Conservation (phyloP, 1,284 basidiomycete species). For the Irpex sp. region DNA sequence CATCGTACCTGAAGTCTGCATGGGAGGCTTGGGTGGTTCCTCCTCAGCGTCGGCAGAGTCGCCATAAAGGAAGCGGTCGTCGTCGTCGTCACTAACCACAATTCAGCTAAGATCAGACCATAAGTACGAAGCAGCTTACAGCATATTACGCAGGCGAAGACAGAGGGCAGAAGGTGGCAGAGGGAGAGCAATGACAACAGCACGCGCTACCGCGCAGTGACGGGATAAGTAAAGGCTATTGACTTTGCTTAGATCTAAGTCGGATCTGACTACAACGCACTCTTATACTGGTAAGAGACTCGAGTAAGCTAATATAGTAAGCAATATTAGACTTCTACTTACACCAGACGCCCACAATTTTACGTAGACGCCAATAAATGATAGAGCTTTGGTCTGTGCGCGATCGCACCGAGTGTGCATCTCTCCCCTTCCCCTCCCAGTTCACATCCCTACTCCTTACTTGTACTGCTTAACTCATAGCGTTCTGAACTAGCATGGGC, state of each 20-base stretch:
- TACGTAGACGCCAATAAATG: background rate
- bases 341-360: background rate
- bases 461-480: too few relatives aligned
- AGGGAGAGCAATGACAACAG: background rate
- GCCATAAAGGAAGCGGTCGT: slow-evolving; percentile 75
- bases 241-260: background rate
- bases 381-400: background rate
- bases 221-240: background rate
- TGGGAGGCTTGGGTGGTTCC: slow-evolving; percentile 29
- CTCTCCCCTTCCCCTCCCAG: background rate
- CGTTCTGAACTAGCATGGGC: slow-evolving; percentile 54
- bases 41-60: slow-evolving; percentile 36
- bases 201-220: background rate
- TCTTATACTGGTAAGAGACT: background rate
- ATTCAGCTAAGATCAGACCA: background rate
- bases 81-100: slow-evolving; percentile 58
- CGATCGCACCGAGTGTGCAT: background rate
- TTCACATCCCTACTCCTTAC: background rate
- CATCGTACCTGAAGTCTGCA: slow-evolving; percentile 41
- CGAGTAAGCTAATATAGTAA: background rate
- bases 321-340: background rate
- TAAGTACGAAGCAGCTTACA: background rate
- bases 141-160: background rate
- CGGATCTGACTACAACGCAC: background rate
- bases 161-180: background rate